These are phyloP conservation scores for Whalleya microplaca DNA, from an alignment of 2,329 filamentous ascomycete genomes.

Conservation along the genomic window DNA sequence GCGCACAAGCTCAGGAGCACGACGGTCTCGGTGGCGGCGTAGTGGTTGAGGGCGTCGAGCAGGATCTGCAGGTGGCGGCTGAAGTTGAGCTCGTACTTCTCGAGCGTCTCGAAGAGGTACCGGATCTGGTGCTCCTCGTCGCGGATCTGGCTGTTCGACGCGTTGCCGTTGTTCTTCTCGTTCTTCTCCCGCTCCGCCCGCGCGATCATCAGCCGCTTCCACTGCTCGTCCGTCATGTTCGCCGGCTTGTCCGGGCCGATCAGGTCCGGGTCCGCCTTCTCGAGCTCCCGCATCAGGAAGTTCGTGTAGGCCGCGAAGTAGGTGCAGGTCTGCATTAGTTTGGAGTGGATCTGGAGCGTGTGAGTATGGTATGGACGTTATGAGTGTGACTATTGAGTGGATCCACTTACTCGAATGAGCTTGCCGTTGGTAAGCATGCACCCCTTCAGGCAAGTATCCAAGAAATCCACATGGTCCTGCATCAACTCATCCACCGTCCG, in stretches of 20 bases:
- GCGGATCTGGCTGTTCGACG: slow-evolving; percentile 43
- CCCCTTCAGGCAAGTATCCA: slow-evolving; percentile 97
- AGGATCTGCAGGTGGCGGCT: slow-evolving; percentile 89
- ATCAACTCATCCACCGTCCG: slow-evolving; percentile 95
- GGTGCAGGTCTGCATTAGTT: slow-evolving; percentile 93
- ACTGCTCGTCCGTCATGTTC: slow-evolving; percentile 64
- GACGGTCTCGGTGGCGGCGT: slow-evolving; percentile 95
- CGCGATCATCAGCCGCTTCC: slow-evolving; percentile 59
- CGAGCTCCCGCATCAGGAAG: slow-evolving; percentile 82
- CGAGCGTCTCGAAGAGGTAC: slow-evolving; percentile 84
- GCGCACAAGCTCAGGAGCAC: slow-evolving; percentile 89
- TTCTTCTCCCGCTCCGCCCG: slow-evolving; percentile 44
- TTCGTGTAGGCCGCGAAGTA: slow-evolving; percentile 91
- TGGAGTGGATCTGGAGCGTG: slow-evolving; percentile 80
- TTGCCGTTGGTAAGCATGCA: slow-evolving; percentile 99
- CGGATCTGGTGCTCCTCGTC: slow-evolving; percentile 59
- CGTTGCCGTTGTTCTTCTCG: slow-evolving; percentile 28
- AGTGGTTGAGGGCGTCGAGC: slow-evolving; percentile 93
- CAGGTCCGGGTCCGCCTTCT: slow-evolving; percentile 81
- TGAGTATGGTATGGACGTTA: slow-evolving; percentile 25
- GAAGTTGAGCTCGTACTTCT: slow-evolving; percentile 93
- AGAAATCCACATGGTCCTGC: slow-evolving; percentile 98
- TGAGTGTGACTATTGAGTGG: slow-evolving; percentile 8
- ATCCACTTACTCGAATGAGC: slow-evolving; percentile 75
- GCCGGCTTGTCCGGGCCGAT: slow-evolving; percentile 58